phyloP scores from a whole-genome alignment of 2,329 filamentous ascomycete genomes.

The Huntiella omanensis region DNA sequence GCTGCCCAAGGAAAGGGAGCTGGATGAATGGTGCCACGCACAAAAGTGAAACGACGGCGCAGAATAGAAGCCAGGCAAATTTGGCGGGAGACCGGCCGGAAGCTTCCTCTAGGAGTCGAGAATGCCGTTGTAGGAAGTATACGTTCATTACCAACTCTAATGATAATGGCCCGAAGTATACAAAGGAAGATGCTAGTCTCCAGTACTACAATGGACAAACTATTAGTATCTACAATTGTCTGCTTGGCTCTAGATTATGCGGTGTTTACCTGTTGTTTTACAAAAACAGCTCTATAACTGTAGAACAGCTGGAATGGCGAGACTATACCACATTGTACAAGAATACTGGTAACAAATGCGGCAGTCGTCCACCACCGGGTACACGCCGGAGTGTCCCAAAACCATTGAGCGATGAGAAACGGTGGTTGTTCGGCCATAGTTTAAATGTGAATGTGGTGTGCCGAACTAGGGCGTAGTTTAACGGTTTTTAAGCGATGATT shows the following conservation, averaged over 20 bases:
- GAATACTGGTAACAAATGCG: constrained; percentile 65
- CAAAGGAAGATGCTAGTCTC: constrained; percentile 87
- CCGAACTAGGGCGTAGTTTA: background rate
- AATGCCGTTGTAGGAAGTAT: constrained; percentile 95
- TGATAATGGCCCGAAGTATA: constrained; percentile 90
- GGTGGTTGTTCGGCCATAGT: constrained; percentile 39
- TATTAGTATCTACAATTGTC: background rate
- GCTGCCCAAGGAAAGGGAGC: constrained; percentile 86
- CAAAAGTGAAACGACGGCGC: constrained; percentile 63
- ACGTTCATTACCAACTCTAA: constrained; percentile 93
- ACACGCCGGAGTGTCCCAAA: constrained; percentile 94
- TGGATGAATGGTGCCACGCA: constrained; percentile 69
- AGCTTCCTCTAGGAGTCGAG: constrained; percentile 82
- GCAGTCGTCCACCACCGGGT: constrained; percentile 95
- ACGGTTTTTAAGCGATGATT: too few species aligned
- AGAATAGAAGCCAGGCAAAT: constrained; percentile 87
- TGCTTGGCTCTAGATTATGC: background rate
- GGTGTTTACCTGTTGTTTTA: constrained; percentile 63
- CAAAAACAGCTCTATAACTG: constrained; percentile 79
- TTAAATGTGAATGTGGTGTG: constrained; percentile 17
- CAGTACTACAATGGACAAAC: constrained; percentile 48
- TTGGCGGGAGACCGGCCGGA: constrained; percentile 81
- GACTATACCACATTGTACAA: constrained; percentile 85
- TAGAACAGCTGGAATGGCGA: constrained; percentile 95
- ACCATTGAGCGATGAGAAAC: constrained; percentile 88